Evolutionary conservation across 192 early-diverging fungal genomes (phyloP).

Genomic region (Coemansia interrupta): DNA sequence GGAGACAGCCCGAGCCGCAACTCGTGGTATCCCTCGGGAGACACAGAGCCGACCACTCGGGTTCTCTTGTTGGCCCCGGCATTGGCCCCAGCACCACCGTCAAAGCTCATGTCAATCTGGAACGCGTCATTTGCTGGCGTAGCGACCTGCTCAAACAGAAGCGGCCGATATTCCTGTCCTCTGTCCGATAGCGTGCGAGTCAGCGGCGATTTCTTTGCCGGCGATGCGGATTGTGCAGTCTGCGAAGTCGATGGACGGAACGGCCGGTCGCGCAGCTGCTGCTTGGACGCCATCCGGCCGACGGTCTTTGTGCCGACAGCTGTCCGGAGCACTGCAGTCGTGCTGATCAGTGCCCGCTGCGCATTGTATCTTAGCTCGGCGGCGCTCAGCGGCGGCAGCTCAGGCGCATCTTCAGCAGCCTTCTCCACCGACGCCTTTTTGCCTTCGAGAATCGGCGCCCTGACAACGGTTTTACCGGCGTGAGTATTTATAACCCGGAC

Average conservation of each 20-base stretch:
- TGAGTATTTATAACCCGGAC: slow-evolving; percentile 45
- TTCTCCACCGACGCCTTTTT: slow-evolving; percentile 1
- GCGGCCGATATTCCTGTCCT: slow-evolving; percentile 6
- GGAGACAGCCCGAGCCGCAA: slow-evolving; percentile 1
- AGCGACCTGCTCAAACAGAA: neutral
- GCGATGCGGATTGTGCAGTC: neutral
- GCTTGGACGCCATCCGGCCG: slow-evolving; percentile 11
- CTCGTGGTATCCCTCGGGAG: neutral
- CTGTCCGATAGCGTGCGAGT: slow-evolving; percentile 14
- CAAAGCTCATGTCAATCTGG: slow-evolving; percentile 37
- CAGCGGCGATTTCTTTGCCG: neutral
- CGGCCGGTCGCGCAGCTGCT: slow-evolving; percentile 6
- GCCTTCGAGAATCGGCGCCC: slow-evolving; percentile 26
- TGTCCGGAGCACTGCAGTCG: slow-evolving; percentile 28
- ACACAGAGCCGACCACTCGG: neutral
- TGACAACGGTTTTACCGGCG: slow-evolving; percentile 27
- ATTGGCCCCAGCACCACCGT: neutral
- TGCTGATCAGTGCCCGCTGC: slow-evolving; percentile 44
- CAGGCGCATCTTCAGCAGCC: slow-evolving; percentile 4
- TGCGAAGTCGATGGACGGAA: neutral
- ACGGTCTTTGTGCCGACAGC: slow-evolving; percentile 9
- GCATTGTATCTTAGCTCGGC: slow-evolving; percentile 44
- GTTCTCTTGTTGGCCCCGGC: neutral
- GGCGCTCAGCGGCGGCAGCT: slow-evolving; percentile 35
- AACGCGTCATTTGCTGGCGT: slow-evolving; percentile 6